These are phyloP conservation scores for Glarea lozoyensis DNA, from an alignment of 495 filamentous ascomycete genomes.

Conservation along the genomic window DNA sequence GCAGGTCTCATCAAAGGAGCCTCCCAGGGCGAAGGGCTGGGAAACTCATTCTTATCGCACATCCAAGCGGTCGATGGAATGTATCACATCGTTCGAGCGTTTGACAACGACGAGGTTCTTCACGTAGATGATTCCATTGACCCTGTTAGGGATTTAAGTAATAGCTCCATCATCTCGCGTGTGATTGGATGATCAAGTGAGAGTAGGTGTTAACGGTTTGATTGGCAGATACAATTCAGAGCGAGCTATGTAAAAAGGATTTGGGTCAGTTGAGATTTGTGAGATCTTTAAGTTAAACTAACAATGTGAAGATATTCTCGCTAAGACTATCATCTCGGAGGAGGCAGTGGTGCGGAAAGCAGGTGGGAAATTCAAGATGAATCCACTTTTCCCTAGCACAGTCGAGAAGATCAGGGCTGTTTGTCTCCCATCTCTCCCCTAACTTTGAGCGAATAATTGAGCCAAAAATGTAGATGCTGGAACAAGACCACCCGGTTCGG, in stretches of 20 bases:
- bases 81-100: conserved; percentile 23
- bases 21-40: conserved; percentile 21
- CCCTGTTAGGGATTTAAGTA: conserved; percentile 23
- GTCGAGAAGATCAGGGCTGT: conserved; percentile 19
- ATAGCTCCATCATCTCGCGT: conserved; percentile 1
- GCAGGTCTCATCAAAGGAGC: conserved; percentile 25
- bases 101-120: conserved; percentile 23
- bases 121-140: conserved; percentile 25
- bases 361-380: conserved; percentile 25
- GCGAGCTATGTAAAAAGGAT: conserved; percentile 27
- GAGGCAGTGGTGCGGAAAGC: conserved; percentile 23
- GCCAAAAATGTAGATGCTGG: conserved; percentile 18
- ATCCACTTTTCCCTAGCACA: conserved; percentile 23
- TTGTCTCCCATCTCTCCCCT: not conserved
- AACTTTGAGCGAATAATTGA: not conserved
- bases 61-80: conserved; percentile 25
- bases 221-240: conserved; percentile 22
- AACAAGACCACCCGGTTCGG: conserved; percentile 23
- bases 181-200: not conserved
- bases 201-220: not conserved
- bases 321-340: conserved; percentile 21
- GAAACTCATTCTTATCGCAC: conserved; percentile 23
- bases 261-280: conserved; percentile 10
- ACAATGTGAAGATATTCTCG: conserved; percentile 18
- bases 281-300: not conserved